These are phyloP conservation scores for Fraxinus greggii DNA, from an alignment of 305 asterid genomes.

Conservation along the genomic window DNA sequence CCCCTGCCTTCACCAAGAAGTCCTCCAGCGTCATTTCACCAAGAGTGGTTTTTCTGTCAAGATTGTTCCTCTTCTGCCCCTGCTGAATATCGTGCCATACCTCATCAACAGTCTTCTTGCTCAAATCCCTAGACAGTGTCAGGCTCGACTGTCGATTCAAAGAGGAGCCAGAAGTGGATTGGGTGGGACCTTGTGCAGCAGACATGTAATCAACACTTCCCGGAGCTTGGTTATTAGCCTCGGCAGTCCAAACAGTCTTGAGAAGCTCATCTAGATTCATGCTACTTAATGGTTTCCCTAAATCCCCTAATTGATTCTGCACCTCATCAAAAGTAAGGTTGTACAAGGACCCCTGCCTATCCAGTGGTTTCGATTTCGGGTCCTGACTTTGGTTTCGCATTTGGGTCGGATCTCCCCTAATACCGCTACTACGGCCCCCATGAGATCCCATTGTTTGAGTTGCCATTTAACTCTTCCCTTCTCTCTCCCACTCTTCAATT, in stretches of 20 bases:
- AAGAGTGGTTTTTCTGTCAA: slow-evolving; percentile 59
- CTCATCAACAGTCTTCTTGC: slow-evolving; percentile 88
- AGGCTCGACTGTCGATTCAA: slow-evolving; percentile 48
- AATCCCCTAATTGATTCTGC: slow-evolving; percentile 75
- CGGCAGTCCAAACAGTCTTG: slow-evolving; percentile 69
- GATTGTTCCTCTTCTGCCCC: slow-evolving; percentile 49
- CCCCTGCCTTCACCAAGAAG: slow-evolving; percentile 92
- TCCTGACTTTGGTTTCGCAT: slow-evolving; percentile 38
- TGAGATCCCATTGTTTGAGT: slow-evolving; percentile 74
- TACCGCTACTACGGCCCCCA: slow-evolving; percentile 47
- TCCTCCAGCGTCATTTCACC: slow-evolving; percentile 95
- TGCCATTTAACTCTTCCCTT: slow-evolving; percentile 31
- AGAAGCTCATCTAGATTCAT: slow-evolving; percentile 96
- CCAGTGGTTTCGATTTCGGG: slow-evolving; percentile 40
- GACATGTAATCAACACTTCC: slow-evolving; percentile 36
- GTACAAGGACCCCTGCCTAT: slow-evolving; percentile 73
- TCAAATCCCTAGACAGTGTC: slow-evolving; percentile 58
- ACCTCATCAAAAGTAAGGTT: slow-evolving; percentile 92
- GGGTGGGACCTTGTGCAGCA: slow-evolving; percentile 34
- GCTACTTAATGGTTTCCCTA: slow-evolving; percentile 71
- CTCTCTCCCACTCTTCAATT: slow-evolving; percentile 16
- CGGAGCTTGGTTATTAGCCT: slow-evolving; percentile 41
- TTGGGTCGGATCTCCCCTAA: slow-evolving; percentile 26
- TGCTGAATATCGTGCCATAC: slow-evolving; percentile 90
- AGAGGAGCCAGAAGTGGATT: slow-evolving; percentile 27